Base-by-base conservation (phyloP, 2,329 filamentous ascomycete species). In the Ophiostoma novo-ulmi region DNA sequence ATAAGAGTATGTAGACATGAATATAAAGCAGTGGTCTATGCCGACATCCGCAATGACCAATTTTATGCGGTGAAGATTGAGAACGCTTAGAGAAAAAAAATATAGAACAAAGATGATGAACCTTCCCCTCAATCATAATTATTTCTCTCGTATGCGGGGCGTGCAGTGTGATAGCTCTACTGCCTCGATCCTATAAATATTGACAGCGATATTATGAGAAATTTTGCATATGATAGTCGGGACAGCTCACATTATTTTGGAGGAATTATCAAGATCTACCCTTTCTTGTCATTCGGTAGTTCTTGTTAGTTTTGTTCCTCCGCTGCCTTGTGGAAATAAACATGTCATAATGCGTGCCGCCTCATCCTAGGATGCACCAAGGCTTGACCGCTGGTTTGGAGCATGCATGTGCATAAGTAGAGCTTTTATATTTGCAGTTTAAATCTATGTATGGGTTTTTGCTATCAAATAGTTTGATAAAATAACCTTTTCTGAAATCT, bases 301-400 rank as follows among this genome's bases (percentile, higher is more conserved):
- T 48, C 7, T 7, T 20, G 7, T 7, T 13, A 44, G 2, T 20
- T 5, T 20, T n/a, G 44, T 20, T 20, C 10, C n/a, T 7, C n/a
- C 44, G 17, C 44, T 48, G 44, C 44, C 44, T 48, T 48, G 44
- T 48, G 44, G 22, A 58, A 31, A 58, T 17, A 14, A 58, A 58
- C 52, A 58, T 5, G 52, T 58, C 52, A 58, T 26, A 58, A 26
- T 58, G 13, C 26, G 52, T 58, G 8, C 52, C 52, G 52, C n/a
- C 52, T 58, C 52, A 26, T 14, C 22, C 52, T 11, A 6, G 22
- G 22, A 58, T 58, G 52, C 22, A 58, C 31, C n/a, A 26, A 26
- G n/a, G 52, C 52, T 58, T 58, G 52, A 58, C 52, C 52, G 52
- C 52, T 58, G 52, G 7, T 58, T 58, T 58, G 17, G 5, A 48